These are phyloP conservation scores for Dryas octopetala DNA, from an alignment of 306 rosid species.

Conservation along the genomic window DNA sequence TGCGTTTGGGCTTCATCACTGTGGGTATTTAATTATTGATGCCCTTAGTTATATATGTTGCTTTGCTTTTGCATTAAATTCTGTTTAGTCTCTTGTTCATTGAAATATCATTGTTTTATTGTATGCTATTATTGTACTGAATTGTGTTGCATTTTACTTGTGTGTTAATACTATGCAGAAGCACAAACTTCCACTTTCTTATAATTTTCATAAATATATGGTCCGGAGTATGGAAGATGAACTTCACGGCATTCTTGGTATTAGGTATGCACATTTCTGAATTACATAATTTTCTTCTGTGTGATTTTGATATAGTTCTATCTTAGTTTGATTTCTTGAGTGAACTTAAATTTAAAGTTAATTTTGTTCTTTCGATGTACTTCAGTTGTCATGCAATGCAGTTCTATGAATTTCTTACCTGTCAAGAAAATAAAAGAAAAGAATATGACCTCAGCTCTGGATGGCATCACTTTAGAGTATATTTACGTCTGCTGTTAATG, in stretches of 20 bases:
- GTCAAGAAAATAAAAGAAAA: neutral
- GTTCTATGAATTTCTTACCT: neutral
- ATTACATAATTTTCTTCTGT: neutral
- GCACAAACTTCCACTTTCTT: conserved; percentile 77
- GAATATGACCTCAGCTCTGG: neutral
- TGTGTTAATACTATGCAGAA: conserved; percentile 48
- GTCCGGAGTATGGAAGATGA: conserved; percentile 99
- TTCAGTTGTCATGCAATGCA: neutral
- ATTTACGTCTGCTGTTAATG: too few relatives aligned
- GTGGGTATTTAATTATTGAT: conserved; percentile 45
- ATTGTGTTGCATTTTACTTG: conserved; percentile 6
- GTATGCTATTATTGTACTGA: conserved; percentile 7
- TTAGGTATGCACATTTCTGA: conserved; percentile 54
- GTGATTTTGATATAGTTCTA: neutral
- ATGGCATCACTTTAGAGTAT: too few relatives aligned
- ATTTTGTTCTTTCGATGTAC: neutral
- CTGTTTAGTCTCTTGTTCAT: conserved; percentile 2
- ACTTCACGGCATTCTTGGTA: conserved; percentile 90
- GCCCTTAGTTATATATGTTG: neutral
- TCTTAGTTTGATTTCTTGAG: neutral
- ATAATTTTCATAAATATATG: conserved; percentile 81
- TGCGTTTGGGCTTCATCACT: conserved; percentile 87
- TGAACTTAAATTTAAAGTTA: neutral
- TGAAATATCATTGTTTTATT: neutral
- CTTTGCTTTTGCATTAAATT: neutral